A percentile compares a stretch with the other conserved stretches of the same genome.
Evolutionary conservation across 129 eudicot genomes (phyloP).

Genomic region (carrot (Daucus carota)): DH1_v3.0 NC_030383.2:61575001-61575500

Average conservation of each 20-base stretch:
- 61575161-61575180: no score
- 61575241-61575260: no score
- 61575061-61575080: background rate
- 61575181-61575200: no score
- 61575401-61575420: background rate
- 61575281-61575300: background rate
- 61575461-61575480: background rate
- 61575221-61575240: no score
- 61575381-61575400: background rate
- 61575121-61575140: constrained; percentile 21
- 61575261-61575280: background rate
- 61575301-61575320: background rate
- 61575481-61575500: no score
- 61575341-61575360: no score
- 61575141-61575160: background rate
- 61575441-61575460: background rate
- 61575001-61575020: background rate
- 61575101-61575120: no score
- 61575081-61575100: background rate
- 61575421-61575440: background rate
- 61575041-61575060: constrained; percentile 1
- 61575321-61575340: background rate
- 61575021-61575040: constrained; percentile 11
- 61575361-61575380: no score
- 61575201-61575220: no score